phyloP scores from a whole-genome alignment of 1,284 basidiomycete species.

The Trametes versicolor region DNA sequence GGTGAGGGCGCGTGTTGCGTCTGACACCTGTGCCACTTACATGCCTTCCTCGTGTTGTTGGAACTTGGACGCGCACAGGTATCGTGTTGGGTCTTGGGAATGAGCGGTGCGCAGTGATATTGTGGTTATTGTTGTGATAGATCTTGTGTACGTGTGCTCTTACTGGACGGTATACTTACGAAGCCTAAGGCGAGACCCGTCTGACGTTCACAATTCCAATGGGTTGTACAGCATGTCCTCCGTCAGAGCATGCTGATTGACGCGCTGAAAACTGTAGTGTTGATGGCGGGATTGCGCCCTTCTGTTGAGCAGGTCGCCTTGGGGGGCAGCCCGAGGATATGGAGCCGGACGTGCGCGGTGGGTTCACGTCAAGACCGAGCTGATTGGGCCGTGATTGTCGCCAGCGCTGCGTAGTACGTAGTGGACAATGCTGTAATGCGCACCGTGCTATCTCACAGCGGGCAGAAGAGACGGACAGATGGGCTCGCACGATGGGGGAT shows the following conservation, averaged over 20 bases:
- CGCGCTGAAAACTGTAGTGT: conserved; percentile 4
- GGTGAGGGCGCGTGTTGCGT: neutral
- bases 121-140: conserved; percentile 22
- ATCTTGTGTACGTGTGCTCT: conserved; percentile 21
- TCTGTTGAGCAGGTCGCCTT: conserved; percentile 9
- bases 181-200: no score
- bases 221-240: conserved; percentile 7
- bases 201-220: neutral
- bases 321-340: conserved; percentile 10
- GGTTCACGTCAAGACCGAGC: conserved; percentile 24
- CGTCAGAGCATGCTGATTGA: conserved; percentile 16
- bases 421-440: conserved; percentile 13
- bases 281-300: conserved; percentile 14
- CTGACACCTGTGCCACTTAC: neutral
- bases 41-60: neutral
- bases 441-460: neutral
- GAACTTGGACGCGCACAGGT: neutral
- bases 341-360: conserved; percentile 21
- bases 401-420: conserved; percentile 20
- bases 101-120: neutral
- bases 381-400: conserved; percentile 34
- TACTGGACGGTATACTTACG: conserved; percentile 20
- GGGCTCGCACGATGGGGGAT: neutral
- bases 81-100: conserved; percentile 2
- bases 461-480: neutral